Percentiles rank a stretch among this genome's conserved stretches.
Evolutionary conservation across 2,329 filamentous ascomycete species (phyloP).

Genomic region (Ceratocystis harringtonii): DNA sequence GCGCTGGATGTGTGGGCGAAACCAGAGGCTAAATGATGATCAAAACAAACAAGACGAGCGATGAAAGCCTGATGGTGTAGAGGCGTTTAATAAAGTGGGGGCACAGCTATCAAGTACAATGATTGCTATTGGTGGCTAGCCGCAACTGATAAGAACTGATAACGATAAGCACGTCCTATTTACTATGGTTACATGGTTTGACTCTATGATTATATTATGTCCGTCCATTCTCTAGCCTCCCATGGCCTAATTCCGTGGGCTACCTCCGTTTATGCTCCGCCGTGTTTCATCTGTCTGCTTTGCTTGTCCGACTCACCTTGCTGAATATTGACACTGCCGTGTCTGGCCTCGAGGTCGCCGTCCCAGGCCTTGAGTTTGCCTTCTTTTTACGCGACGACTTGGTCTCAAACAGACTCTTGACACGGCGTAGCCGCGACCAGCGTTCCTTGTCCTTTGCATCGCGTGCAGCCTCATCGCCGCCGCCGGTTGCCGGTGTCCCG

Average conservation of each 20-base stretch:
- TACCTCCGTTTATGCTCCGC: neutral
- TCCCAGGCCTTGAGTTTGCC: constrained; percentile 29
- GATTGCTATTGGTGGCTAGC: neutral
- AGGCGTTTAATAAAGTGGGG: neutral
- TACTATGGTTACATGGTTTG: neutral
- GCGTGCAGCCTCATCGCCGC: constrained; percentile 25
- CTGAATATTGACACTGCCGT: constrained; percentile 6
- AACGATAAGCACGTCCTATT: neutral
- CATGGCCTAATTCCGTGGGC: no score
- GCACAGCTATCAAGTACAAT: neutral
- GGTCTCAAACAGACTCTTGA: constrained; percentile 56
- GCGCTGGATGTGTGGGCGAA: neutral
- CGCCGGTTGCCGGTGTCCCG: neutral
- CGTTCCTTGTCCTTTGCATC: constrained; percentile 54
- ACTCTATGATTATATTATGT: neutral
- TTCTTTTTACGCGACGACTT: constrained; percentile 43
- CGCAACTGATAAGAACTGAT: neutral
- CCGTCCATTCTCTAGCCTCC: no score
- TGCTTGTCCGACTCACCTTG: constrained; percentile 1
- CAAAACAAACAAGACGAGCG: neutral
- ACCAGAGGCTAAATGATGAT: neutral
- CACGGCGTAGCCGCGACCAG: constrained; percentile 54
- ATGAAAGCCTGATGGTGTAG: neutral
- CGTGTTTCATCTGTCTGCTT: neutral
- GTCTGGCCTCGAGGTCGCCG: constrained; percentile 19